Conservation (phyloP, 371 early-diverging fungal species). For the Mortierella sp. region DNA sequence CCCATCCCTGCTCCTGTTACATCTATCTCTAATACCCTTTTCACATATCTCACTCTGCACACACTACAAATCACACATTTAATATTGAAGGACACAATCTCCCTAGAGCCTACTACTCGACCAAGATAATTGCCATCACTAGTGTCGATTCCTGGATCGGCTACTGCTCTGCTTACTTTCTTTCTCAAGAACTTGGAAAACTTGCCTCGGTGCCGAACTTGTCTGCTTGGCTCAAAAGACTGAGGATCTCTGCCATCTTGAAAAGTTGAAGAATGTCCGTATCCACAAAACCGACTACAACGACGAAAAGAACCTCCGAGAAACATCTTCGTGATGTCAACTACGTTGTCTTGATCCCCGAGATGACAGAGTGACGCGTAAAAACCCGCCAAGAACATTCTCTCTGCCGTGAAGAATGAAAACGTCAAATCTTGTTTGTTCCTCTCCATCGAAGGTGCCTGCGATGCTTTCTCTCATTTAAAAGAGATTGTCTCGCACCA, state of each 20-base stretch:
- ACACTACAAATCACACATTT: not conserved
- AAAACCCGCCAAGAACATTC: slow-evolving; percentile 21
- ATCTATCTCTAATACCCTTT: not conserved
- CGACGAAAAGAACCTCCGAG: slow-evolving; percentile 12
- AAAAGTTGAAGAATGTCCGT: slow-evolving; percentile 37
- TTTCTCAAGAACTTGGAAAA: slow-evolving; percentile 27
- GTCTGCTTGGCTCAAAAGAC: slow-evolving; percentile 31
- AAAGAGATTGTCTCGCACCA: slow-evolving; percentile 23
- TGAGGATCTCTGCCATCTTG: slow-evolving; percentile 26
- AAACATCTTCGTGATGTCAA: slow-evolving; percentile 12
- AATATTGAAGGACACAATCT: not conserved
- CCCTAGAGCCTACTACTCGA: too few relatives aligned
- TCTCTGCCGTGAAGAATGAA: slow-evolving; percentile 25
- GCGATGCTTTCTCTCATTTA: slow-evolving; percentile 5
- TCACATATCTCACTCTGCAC: not conserved
- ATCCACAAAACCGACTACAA: slow-evolving; percentile 33
- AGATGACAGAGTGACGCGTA: slow-evolving; percentile 29
- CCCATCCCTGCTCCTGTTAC: not conserved
- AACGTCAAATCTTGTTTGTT: slow-evolving; percentile 19
- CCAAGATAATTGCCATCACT: slow-evolving; percentile 28
- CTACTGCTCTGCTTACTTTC: slow-evolving; percentile 20
- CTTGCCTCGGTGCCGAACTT: slow-evolving; percentile 18
- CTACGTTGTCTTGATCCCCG: slow-evolving; percentile 28
- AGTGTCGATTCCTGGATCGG: slow-evolving; percentile 39
- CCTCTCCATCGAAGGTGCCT: slow-evolving; percentile 29